Base-by-base conservation (phyloP, 495 filamentous ascomycete species). In the Trichoderma virens region DNA sequence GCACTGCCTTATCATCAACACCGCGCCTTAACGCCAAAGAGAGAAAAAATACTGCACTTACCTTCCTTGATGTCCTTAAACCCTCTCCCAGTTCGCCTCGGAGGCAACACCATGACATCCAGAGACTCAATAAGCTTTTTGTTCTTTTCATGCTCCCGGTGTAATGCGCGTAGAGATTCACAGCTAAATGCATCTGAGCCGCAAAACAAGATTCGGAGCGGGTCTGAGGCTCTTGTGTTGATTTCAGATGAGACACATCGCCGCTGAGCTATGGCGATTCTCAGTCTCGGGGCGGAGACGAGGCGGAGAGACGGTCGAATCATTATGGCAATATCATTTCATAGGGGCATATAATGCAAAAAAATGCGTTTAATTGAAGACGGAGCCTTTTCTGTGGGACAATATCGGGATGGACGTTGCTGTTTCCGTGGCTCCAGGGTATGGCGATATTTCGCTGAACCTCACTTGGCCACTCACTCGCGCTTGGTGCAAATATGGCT, bases 101-200 rank as follows among this genome's bases (percentile, higher is more conserved):
- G 86, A 1, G 89, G 89, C 59, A 88, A 82, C 65, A 90, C 91
- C 9, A 96, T 85, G 1, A 98, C 93, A 74, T 97, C 90, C 67
- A 98, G 92, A 0, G 91, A 93, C 60, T 77, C 75, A 66, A 98
- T 89, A 3, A 85, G 75, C 14, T 77, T 72, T 3, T 82, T 78
- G 30, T 85, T 75, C 18, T 73, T 68, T 25, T 76, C 34, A 59
- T 86, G 80, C 70, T 92, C 86, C 2, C 71, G 68, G 70, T 90
- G 75, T 56, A 98, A 77, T 25, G 89, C 89, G 60, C 79, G 78
- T 59, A 98, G 80, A 2, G 92, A 91, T 39, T 84, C 83, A 70
- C 88, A 87, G 75, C 93, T 97, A 75, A 97, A 96, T 6, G 89
- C 81, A 71, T 98, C 94, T 13, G 95, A 95, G 30, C 94, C 94